Percentiles rank a stretch among this genome's conserved stretches.
phyloP scores from a whole-genome alignment of 495 filamentous ascomycete genomes.

The Schizothecium vesticola region DNA sequence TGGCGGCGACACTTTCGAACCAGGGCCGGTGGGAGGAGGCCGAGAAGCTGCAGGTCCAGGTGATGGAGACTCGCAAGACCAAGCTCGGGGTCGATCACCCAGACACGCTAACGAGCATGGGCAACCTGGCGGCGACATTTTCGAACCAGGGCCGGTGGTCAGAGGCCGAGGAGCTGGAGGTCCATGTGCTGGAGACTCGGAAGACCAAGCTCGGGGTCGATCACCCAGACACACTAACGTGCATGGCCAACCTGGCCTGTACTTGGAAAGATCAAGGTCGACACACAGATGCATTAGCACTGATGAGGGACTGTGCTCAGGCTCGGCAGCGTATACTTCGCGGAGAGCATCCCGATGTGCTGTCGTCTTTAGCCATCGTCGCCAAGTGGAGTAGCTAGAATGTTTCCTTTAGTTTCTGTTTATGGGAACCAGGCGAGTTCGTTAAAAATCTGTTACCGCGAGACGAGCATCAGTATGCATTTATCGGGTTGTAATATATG shows the following conservation, averaged over 20 bases:
- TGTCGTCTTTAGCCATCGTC: slow-evolving; percentile 3
- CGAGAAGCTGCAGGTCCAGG: too few species aligned
- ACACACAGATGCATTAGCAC: slow-evolving; percentile 7
- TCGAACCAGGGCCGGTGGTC: neutral
- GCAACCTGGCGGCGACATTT: slow-evolving; percentile 4
- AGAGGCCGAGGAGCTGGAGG: slow-evolving; percentile 3
- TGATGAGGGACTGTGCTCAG: slow-evolving; percentile 14
- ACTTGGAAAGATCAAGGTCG: slow-evolving; percentile 8
- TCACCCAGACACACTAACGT: slow-evolving; percentile 8
- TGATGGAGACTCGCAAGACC: slow-evolving; percentile 33
- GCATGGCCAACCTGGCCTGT: slow-evolving; percentile 11
- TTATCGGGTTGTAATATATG: neutral
- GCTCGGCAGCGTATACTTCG: slow-evolving; percentile 9
- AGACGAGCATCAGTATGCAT: neutral
- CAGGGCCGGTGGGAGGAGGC: too few species aligned
- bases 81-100: slow-evolving; percentile 27
- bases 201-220: slow-evolving; percentile 33
- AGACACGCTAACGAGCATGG: slow-evolving; percentile 14
- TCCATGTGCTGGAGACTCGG: slow-evolving; percentile 31
- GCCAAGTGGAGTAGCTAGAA: too few species aligned
- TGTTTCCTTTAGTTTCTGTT: neutral
- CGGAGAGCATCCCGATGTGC: neutral
- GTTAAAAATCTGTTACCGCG: neutral
- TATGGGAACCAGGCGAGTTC: neutral
- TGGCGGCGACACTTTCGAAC: too few species aligned